Evolutionary conservation across 2,329 filamentous ascomycete species (phyloP).

Genomic region (Coleophoma cylindrospora): DNA sequence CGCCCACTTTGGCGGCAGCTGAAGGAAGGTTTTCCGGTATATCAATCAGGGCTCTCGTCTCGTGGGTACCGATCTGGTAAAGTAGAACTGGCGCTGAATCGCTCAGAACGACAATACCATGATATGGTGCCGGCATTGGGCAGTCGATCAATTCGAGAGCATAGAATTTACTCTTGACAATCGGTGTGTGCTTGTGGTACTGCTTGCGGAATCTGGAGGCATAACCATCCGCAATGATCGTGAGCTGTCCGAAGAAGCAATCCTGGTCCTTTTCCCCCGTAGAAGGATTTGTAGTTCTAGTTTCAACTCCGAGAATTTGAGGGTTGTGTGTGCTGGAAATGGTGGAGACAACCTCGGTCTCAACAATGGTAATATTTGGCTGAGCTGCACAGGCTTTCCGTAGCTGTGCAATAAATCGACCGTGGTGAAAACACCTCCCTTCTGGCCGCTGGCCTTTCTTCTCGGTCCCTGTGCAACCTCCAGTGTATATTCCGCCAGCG

Average conservation of each 20-base stretch:
- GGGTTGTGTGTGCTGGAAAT: slow-evolving; percentile 64
- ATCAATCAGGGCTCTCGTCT: slow-evolving; percentile 87
- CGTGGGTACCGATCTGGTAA: slow-evolving; percentile 94
- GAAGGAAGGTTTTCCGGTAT: slow-evolving; percentile 73
- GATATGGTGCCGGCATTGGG: slow-evolving; percentile 65
- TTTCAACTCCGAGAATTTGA: slow-evolving; percentile 79
- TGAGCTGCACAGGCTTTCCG: slow-evolving; percentile 69
- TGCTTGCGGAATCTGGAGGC: slow-evolving; percentile 85
- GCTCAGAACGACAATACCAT: slow-evolving; percentile 85
- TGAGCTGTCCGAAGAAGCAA: slow-evolving; percentile 83
- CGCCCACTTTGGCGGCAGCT: slow-evolving; percentile 69
- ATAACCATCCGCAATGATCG: slow-evolving; percentile 89
- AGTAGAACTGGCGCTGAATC: slow-evolving; percentile 75
- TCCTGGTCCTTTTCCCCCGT: slow-evolving; percentile 57
- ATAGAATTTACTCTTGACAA: slow-evolving; percentile 84
- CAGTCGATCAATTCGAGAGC: slow-evolving; percentile 89
- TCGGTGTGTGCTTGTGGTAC: slow-evolving; percentile 60
- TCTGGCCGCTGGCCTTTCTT: slow-evolving; percentile 46
- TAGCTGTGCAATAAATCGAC: slow-evolving; percentile 81
- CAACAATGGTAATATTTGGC: slow-evolving; percentile 83
- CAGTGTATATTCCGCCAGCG: slow-evolving; percentile 31
- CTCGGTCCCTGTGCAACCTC: slow-evolving; percentile 13
- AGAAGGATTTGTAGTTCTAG: slow-evolving; percentile 55
- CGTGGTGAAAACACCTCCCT: slow-evolving; percentile 88
- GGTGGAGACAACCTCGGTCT: slow-evolving; percentile 77